Evolutionary conservation across 306 rosid species (phyloP), one percentile per base, ranked within the genome.

Genomic region (Luffa acutangula): DNA sequence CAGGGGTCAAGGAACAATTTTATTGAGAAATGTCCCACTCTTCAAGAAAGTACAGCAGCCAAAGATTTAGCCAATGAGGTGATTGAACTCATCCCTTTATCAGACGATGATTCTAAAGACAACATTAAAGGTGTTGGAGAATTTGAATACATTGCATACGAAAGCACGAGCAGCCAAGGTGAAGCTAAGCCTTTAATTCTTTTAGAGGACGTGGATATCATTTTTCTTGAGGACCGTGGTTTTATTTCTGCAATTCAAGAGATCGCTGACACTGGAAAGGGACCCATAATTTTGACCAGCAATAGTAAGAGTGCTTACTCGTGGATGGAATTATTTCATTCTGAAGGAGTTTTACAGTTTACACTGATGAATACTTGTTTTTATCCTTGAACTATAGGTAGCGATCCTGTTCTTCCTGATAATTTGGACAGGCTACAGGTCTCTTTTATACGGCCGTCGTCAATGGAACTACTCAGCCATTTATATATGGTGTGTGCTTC

Each of bases 271-370:
- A 91, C 93, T 45, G 92, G 91, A 37, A 91, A 90, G 83, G 90
- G 97, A 69, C 97, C 99, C 75, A 92, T 95, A 80, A 85, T 95
- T 85, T 75, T 95, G 85, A 95, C 99, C 86, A 89, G 97, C 97
- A 90, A 91, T 69, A 84, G 99, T 95, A 91, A 92, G 95, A 81
- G 86, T 34, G 79, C 86, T 82, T 71, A 62, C 76, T 56, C 33
- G 79, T 54, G 75, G 46, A 31, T 25, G 31, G 31, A 43, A 56
- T 66, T n/a, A 33, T 36, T 82, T 57, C 66, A 63, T 83, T 82
- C 34, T 43, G 76, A 80, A 70, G 59, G 62, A 45, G 39, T 34
- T 37, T 79, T 37, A 39, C 76, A 82, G 85, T 77, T 79, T 83
- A 54, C n/a, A 54, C 75, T 39, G 67, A 52, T 82, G 49, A 78